Conservation (phyloP, 2,329 filamentous ascomycete species). For the Pseudocercospora eumusae region DNA sequence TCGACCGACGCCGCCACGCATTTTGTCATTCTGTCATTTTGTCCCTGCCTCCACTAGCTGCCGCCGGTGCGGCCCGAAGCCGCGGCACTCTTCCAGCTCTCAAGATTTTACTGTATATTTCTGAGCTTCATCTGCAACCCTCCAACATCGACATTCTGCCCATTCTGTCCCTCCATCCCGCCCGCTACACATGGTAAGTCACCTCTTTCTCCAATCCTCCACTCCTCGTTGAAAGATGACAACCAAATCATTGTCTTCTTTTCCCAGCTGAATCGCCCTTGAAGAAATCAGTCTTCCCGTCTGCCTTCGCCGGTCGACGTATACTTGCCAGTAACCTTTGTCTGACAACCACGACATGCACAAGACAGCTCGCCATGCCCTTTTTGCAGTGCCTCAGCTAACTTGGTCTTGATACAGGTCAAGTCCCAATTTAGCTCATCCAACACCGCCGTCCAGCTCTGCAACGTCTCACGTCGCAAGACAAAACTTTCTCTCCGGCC, state of each 20-base stretch:
- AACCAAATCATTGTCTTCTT: constrained; percentile 73
- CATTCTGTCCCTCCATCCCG: neutral
- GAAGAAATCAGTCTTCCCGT: constrained; percentile 73
- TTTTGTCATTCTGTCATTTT: neutral
- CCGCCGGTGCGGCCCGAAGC: neutral
- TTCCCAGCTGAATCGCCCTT: constrained; percentile 86
- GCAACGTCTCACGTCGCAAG: constrained; percentile 7
- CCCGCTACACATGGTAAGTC: constrained; percentile 11
- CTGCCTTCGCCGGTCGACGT: constrained; percentile 67
- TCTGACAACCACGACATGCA: constrained; percentile 59
- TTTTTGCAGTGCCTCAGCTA: constrained; percentile 10
- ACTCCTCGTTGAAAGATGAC: constrained; percentile 64
- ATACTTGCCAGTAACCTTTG: constrained; percentile 87
- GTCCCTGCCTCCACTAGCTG: neutral
- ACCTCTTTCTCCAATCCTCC: neutral
- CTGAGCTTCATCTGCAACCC: constrained; percentile 1
- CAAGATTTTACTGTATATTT: constrained; percentile 1
- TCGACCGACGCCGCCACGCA: neutral
- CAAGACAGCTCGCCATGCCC: constrained; percentile 14
- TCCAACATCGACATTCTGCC: neutral
- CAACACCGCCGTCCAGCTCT: neutral
- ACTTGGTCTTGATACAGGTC: constrained; percentile 9
- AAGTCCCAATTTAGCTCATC: neutral
- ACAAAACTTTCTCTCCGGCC: neutral
- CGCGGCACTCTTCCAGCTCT: too few species aligned